phyloP scores from a whole-genome alignment of 164 flowering plant species.

The Litsea cubeba region DNA sequence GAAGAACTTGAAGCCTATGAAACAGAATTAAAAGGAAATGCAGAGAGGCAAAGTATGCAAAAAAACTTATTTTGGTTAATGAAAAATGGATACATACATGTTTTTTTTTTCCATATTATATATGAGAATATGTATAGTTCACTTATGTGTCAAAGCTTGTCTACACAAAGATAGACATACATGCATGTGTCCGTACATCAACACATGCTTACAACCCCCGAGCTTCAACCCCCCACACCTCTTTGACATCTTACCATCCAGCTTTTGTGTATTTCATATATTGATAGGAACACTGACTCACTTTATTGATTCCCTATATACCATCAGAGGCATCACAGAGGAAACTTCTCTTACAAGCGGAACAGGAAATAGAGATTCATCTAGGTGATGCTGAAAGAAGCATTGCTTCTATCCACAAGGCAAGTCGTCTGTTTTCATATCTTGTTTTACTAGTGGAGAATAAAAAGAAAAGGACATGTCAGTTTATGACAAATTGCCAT shows the following conservation, averaged over 20 bases:
- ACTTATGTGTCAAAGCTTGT: background rate
- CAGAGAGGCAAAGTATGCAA: slow-evolving; percentile 61
- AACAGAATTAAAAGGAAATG: slow-evolving; percentile 44
- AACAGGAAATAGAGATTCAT: slow-evolving; percentile 47
- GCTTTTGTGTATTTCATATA: background rate
- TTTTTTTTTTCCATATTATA: no score
- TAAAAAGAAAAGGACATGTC: background rate
- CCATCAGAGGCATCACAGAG: slow-evolving; percentile 55
- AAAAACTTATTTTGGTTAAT: background rate
- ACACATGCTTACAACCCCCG: background rate
- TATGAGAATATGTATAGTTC: no score
- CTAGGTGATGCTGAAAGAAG: slow-evolving; percentile 55
- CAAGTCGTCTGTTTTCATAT: slow-evolving; percentile 23
- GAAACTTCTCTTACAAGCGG: slow-evolving; percentile 54
- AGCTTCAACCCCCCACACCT: background rate
- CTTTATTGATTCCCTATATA: slow-evolving; percentile 2
- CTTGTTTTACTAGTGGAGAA: background rate
- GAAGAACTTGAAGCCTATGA: slow-evolving; percentile 61
- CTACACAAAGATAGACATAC: background rate
- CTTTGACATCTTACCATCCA: background rate
- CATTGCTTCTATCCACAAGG: slow-evolving; percentile 53
- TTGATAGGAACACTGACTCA: slow-evolving; percentile 4
- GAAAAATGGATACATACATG: background rate
- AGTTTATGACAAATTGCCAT: background rate
- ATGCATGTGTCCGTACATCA: background rate